A percentile compares a stretch with the other conserved stretches of the same genome.
Evolutionary conservation across 2,329 filamentous ascomycete genomes (phyloP).

Genomic region (Beauveria sp.): DNA sequence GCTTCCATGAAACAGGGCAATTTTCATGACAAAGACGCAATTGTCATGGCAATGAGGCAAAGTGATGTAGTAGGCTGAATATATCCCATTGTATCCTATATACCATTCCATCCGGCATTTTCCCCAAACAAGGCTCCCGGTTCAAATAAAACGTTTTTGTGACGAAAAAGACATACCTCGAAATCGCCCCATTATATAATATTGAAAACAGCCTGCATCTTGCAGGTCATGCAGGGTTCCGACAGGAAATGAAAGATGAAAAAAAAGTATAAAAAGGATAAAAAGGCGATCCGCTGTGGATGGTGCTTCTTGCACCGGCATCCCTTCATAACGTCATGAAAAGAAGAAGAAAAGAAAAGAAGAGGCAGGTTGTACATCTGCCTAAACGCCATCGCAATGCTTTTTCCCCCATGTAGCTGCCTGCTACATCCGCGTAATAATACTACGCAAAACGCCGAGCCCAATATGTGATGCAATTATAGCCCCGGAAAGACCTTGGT

Average conservation of each 20-base stretch:
- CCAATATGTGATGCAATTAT: not conserved
- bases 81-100: not conserved
- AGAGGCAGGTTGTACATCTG: not conserved
- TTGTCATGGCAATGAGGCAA: not conserved
- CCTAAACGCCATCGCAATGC: slow-evolving; percentile 7
- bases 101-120: not conserved
- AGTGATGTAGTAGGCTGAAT: too few species aligned
- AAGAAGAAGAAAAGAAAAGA: not conserved
- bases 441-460: not conserved
- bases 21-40: not conserved
- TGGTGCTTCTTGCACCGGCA: not conserved
- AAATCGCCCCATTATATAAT: not conserved
- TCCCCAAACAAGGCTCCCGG: not conserved
- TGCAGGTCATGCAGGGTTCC: not conserved
- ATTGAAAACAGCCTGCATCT: not conserved
- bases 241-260: not conserved
- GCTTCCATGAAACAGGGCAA: too few species aligned
- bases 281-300: not conserved
- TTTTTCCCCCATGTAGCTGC: not conserved
- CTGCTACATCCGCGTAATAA: not conserved
- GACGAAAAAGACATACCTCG: not conserved
- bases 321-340: slow-evolving; percentile 6
- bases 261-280: not conserved
- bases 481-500: slow-evolving; percentile 36
- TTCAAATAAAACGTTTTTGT: not conserved